Conservation (phyloP, 2,329 filamentous ascomycete species). For the Fusarium brachygibbosum region DNA sequence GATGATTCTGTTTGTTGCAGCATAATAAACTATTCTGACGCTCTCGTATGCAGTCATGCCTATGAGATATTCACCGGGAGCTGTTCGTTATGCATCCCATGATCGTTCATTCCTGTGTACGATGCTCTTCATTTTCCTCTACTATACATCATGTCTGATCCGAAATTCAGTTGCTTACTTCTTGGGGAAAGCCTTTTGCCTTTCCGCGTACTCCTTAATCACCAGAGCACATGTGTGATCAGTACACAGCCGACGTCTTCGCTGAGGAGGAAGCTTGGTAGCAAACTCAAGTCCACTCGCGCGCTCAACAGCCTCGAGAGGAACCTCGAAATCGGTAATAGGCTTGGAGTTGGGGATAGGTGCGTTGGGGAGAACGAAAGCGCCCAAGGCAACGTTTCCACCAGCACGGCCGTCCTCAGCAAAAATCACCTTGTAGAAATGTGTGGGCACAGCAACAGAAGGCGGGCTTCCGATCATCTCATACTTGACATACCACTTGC, state of each 20-base stretch:
- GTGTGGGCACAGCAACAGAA: slow-evolving; percentile 94
- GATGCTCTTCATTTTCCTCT: not conserved
- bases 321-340: slow-evolving; percentile 92
- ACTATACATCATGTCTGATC: slow-evolving; percentile 12
- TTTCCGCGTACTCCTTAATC: slow-evolving; percentile 81
- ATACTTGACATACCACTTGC: slow-evolving; percentile 96
- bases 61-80: not conserved
- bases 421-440: slow-evolving; percentile 99
- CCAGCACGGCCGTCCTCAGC: slow-evolving; percentile 81
- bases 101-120: not conserved
- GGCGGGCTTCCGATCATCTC: slow-evolving; percentile 96
- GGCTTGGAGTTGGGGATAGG: slow-evolving; percentile 89
- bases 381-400: slow-evolving; percentile 87
- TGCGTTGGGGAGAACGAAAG: slow-evolving; percentile 95
- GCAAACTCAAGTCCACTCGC: slow-evolving; percentile 95
- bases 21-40: not conserved
- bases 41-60: slow-evolving; percentile 4
- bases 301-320: slow-evolving; percentile 89
- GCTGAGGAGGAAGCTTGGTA: slow-evolving; percentile 77
- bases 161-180: slow-evolving; percentile 5
- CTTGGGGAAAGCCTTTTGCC: slow-evolving; percentile 70
- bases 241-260: slow-evolving; percentile 84
- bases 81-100: not conserved
- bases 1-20: slow-evolving; percentile 2
- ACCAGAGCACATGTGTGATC: slow-evolving; percentile 88